Conservation (phyloP, 345 rosid genomes). For the Populus davidiana region DNA sequence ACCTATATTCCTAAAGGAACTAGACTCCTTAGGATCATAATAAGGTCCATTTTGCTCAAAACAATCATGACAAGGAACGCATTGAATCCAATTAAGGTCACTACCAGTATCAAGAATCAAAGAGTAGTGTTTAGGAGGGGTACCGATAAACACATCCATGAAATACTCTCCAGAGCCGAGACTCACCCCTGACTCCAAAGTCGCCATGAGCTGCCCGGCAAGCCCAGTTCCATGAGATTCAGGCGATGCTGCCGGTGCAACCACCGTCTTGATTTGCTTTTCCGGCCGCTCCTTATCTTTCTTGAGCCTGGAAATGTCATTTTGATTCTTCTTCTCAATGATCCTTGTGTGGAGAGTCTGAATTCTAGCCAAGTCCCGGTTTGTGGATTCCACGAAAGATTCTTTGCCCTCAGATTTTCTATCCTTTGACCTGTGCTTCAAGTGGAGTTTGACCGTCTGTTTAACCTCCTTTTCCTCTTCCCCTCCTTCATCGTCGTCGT, state of each 20-base stretch:
- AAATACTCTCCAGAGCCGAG: constrained; percentile 92
- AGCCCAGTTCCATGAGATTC: constrained; percentile 30
- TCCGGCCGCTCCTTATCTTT: constrained; percentile 18
- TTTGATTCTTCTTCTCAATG: constrained; percentile 75
- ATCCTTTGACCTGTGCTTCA: constrained; percentile 49
- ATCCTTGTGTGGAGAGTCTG: constrained; percentile 62
- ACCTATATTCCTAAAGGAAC: constrained; percentile 57
- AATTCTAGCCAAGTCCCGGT: constrained; percentile 65
- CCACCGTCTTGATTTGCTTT: constrained; percentile 7
- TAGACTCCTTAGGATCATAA: constrained; percentile 62
- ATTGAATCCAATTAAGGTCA: constrained; percentile 93
- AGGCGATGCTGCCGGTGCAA: constrained; percentile 29
- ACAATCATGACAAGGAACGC: constrained; percentile 82
- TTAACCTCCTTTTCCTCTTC: neutral
- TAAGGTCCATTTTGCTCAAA: constrained; percentile 76
- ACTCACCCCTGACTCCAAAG: constrained; percentile 76
- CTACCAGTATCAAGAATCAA: constrained; percentile 96
- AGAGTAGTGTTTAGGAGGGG: constrained; percentile 85
- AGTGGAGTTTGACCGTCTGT: constrained; percentile 56
- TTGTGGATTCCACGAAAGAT: constrained; percentile 48
- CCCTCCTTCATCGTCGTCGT: neutral
- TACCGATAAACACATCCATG: constrained; percentile 87
- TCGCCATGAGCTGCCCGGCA: constrained; percentile 67
- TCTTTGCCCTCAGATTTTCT: constrained; percentile 30
- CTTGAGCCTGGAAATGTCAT: constrained; percentile 41